Evolutionary conservation across 305 asterid species (phyloP).

Genomic region (Euphrasia arctica): DNA sequence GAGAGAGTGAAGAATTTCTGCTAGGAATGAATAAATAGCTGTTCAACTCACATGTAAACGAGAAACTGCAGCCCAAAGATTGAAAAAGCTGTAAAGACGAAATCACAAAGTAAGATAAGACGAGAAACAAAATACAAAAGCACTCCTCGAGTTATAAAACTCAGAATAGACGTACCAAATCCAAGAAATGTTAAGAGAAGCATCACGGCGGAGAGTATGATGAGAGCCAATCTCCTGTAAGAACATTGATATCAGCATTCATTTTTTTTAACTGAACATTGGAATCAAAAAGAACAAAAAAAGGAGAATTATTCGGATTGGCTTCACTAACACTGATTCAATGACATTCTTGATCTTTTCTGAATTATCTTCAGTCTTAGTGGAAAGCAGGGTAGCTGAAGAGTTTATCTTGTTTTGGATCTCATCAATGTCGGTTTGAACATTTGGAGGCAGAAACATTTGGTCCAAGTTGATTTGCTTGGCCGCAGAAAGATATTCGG

Average conservation of each 20-base stretch:
- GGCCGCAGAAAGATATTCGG: conserved; percentile 76
- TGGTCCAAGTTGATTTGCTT: conserved; percentile 64
- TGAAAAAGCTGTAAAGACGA: conserved; percentile 63
- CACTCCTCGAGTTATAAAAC: neutral
- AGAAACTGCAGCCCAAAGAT: conserved; percentile 69
- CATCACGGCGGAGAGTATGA: conserved; percentile 79
- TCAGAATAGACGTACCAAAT: conserved; percentile 49
- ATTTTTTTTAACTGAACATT: conserved; percentile 13
- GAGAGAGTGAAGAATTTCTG: no score
- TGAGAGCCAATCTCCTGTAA: conserved; percentile 87
- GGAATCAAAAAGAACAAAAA: neutral
- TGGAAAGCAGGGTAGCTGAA: conserved; percentile 65
- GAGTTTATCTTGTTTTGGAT: conserved; percentile 68
- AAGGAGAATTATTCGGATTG: neutral
- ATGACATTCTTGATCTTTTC: conserved; percentile 49
- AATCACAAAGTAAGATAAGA: conserved; percentile 21
- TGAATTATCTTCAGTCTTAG: conserved; percentile 55
- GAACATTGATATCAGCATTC: conserved; percentile 18
- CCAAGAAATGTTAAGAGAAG: conserved; percentile 78
- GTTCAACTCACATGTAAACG: conserved; percentile 68
- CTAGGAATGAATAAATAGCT: conserved; percentile 30
- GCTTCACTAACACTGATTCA: conserved; percentile 52
- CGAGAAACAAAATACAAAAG: neutral
- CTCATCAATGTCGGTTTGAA: conserved; percentile 65
- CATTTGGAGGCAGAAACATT: conserved; percentile 55